Evolutionary conservation across 345 rosid species (phyloP).

Genomic region (Excoecaria agallocha): DNA sequence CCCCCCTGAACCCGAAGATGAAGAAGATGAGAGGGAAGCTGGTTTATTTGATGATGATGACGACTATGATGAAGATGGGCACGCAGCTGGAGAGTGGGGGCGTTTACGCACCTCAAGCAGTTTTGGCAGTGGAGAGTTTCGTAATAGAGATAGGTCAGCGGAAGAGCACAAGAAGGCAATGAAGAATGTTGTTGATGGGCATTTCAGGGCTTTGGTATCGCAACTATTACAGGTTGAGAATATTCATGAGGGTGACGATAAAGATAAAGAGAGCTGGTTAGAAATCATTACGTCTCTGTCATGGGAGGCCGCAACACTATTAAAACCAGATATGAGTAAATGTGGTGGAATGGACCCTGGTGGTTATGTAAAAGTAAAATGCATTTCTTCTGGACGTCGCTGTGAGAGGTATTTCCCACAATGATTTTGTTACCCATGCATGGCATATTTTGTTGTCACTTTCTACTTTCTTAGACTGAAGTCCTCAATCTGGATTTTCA

Average conservation of each 20-base stretch:
- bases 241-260: conserved; percentile 61
- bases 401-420: conserved; percentile 67
- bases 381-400: conserved; percentile 83
- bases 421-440: conserved; percentile 1
- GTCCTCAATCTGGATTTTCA: background rate
- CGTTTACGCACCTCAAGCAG: conserved; percentile 55
- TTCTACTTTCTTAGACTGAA: conserved; percentile 9
- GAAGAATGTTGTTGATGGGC: conserved; percentile 93
- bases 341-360: conserved; percentile 99
- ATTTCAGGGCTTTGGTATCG: conserved; percentile 90
- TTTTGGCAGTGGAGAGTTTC: conserved; percentile 78
- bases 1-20: conserved; percentile 98
- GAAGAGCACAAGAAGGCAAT: conserved; percentile 80
- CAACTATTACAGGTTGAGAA: conserved; percentile 89
- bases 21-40: conserved; percentile 84
- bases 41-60: conserved; percentile 60
- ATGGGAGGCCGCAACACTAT: conserved; percentile 90
- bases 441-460: background rate
- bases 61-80: conserved; percentile 48
- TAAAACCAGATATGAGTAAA: conserved; percentile 92
- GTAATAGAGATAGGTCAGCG: conserved; percentile 52
- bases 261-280: conserved; percentile 72
- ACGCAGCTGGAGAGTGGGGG: conserved; percentile 88
- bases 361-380: conserved; percentile 96
- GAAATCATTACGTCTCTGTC: conserved; percentile 90